These are phyloP conservation scores for Fomitopsis palustris DNA, from an alignment of 1,284 basidiomycete species.

Conservation along the genomic window DNA sequence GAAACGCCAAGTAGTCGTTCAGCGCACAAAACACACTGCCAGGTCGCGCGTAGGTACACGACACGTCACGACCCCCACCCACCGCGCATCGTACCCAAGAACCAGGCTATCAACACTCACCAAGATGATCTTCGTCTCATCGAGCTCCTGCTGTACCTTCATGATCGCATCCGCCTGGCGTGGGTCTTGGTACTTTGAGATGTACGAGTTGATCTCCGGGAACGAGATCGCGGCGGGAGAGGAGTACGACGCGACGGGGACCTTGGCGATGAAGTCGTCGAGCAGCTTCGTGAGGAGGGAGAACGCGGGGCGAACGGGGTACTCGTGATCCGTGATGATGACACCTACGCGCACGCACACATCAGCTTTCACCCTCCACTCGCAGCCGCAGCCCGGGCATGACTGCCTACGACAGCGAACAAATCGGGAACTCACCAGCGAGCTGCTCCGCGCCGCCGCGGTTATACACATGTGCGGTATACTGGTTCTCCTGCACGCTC, in stretches of 20 bases:
- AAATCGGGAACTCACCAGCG: constrained; percentile 52
- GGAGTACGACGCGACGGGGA: constrained; percentile 65
- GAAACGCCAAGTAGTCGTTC: too few relatives aligned
- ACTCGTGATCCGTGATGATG: constrained; percentile 93
- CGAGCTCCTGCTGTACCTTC: constrained; percentile 97
- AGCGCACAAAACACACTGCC: too few relatives aligned
- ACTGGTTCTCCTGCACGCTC: constrained; percentile 93
- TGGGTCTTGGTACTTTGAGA: constrained; percentile 97
- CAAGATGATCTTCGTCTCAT: constrained; percentile 98
- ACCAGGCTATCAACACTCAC: constrained; percentile 41
- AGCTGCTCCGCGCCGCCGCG: constrained; percentile 76
- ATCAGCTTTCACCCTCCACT: not conserved
- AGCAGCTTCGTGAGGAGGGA: constrained; percentile 92
- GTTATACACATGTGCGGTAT: constrained; percentile 93
- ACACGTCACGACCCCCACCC: too few relatives aligned
- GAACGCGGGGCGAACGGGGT: constrained; percentile 95
- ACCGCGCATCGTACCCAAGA: too few relatives aligned
- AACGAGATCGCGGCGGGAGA: constrained; percentile 65
- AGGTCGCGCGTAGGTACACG: too few relatives aligned
- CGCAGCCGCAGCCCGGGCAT: too few relatives aligned
- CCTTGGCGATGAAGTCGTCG: constrained; percentile 87
- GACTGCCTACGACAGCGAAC: too few relatives aligned
- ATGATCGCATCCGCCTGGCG: constrained; percentile 98
- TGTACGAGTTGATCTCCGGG: constrained; percentile 74
- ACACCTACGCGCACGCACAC: constrained; percentile 52